Evolutionary conservation across 2,329 filamentous ascomycete species (phyloP).

Genomic region (Hymenoscyphus repandus): DNA sequence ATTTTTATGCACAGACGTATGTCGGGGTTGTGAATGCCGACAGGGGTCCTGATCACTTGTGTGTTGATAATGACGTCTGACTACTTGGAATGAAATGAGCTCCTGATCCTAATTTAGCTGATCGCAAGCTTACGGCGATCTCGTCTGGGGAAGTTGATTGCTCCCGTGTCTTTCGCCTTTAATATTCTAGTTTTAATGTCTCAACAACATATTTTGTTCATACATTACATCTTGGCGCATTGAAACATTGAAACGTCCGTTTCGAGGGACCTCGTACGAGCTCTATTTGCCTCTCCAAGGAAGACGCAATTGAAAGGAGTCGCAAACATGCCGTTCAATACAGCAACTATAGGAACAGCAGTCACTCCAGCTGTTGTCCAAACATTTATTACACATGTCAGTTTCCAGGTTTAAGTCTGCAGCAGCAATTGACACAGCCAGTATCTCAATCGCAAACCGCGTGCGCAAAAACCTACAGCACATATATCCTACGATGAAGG

Average conservation of each 20-base stretch:
- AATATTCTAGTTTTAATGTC: too few species aligned
- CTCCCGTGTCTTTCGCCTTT: too few species aligned
- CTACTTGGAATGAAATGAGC: background rate
- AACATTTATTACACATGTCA: conserved; percentile 80
- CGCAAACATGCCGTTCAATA: conserved; percentile 53
- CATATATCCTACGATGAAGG: conserved; percentile 95
- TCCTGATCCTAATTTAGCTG: background rate
- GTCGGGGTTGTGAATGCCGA: background rate
- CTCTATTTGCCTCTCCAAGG: background rate
- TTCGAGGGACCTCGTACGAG: background rate
- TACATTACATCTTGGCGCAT: too few species aligned
- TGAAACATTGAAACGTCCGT: too few species aligned
- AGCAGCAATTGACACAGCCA: conserved; percentile 33
- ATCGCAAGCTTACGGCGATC: too few species aligned
- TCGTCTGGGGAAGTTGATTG: too few species aligned
- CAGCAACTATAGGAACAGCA: conserved; percentile 73
- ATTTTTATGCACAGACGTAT: conserved; percentile 11
- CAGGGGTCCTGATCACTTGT: background rate
- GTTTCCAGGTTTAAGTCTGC: conserved; percentile 28
- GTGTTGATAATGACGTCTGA: too few species aligned
- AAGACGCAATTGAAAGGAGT: conserved; percentile 1
- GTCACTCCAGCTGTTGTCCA: conserved; percentile 84
- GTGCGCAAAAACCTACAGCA: conserved; percentile 75
- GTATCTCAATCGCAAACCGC: conserved; percentile 76
- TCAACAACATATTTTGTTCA: too few species aligned